phyloP scores from a whole-genome alignment of 352 stramenopile species.

The Phytophthora constricta region DNA sequence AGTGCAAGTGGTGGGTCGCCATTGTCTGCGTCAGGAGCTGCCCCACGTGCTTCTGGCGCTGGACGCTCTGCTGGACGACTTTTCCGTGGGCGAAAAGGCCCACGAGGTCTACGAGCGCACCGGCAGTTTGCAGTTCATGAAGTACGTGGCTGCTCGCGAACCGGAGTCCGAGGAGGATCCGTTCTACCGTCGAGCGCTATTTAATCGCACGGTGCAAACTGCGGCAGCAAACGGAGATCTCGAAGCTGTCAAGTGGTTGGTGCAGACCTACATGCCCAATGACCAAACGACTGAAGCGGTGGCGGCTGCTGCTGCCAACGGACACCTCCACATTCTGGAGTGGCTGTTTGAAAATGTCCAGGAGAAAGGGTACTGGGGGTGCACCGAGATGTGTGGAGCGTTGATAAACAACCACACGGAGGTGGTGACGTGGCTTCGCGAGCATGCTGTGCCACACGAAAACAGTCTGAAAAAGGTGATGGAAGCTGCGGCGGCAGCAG shows the following conservation, averaged over 20 bases:
- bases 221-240: constrained; percentile 30
- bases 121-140: constrained; percentile 31
- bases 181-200: constrained; percentile 31
- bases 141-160: constrained; percentile 38
- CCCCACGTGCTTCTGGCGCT: constrained; percentile 29
- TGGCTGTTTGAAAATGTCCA: constrained; percentile 32
- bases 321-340: constrained; percentile 33
- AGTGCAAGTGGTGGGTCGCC: constrained; percentile 20
- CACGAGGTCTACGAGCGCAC: constrained; percentile 31
- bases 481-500: constrained; percentile 35
- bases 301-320: constrained; percentile 27
- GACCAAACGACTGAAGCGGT: constrained; percentile 32
- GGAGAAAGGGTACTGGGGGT: constrained; percentile 36
- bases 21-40: constrained; percentile 24
- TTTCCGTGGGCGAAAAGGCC: constrained; percentile 22
- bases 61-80: constrained; percentile 32
- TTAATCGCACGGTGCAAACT: constrained; percentile 28
- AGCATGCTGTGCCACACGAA: constrained; percentile 24
- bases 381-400: constrained; percentile 41
- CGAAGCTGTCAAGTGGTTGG: constrained; percentile 26
- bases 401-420: constrained; percentile 27
- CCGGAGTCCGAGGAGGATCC: constrained; percentile 25
- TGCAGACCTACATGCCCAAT: constrained; percentile 27
- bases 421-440: constrained; percentile 35
- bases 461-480: constrained; percentile 47